Base-by-base conservation (phyloP, 2,329 filamentous ascomycete species). In the Venturiaceae sp. region DNA sequence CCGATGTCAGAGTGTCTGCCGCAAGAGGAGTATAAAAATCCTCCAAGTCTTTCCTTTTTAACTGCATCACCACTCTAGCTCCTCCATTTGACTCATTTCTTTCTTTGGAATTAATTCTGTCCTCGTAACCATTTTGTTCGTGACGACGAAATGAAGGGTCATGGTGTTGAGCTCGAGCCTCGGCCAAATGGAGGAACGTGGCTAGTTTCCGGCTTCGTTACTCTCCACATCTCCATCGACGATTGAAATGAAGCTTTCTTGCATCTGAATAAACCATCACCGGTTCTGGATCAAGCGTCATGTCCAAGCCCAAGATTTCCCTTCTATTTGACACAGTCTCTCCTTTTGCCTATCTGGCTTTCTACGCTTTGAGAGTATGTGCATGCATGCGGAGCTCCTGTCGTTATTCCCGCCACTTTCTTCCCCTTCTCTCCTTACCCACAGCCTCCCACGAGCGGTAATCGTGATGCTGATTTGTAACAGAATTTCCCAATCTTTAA, bases 341-440 rank as follows among this genome's bases (percentile, higher is more conserved):
- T 60, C 83, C 83, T 0, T 85, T 85, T 67, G 80, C 74, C 1
- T 85, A 84, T 63, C 73, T 83, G 58, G 82, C 79, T 2, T 85
- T 82, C 66, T 77, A 80, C 64, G 69, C 83, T 34, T 67, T 80
- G 30, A 72, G 75, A 66, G 81, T 82, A 71, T 63, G 77, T 68
- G 32, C 11, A 6, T 28, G 50, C 33, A 55, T 46, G 28, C 32
- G 33, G 34, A 55, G n/a, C n/a, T 7, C 8, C 23, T 30, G 13
- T 47, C 28, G 23, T 41, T 30, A 46, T 60, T 52, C 41, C 52
- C 34, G 30, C 30, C 37, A 16, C 6, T 28, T 46, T 8, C 47
- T 55, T 36, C 34, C 34, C n/a, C n/a, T 16, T 58, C 23, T 23
- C n/a, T n/a, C n/a, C n/a, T n/a, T n/a, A n/a, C n/a, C n/a, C n/a